Percentiles rank a stretch among this genome's conserved stretches.
Conservation (phyloP, 495 filamentous ascomycete species). For the Penicillium maclennaniae region DNA sequence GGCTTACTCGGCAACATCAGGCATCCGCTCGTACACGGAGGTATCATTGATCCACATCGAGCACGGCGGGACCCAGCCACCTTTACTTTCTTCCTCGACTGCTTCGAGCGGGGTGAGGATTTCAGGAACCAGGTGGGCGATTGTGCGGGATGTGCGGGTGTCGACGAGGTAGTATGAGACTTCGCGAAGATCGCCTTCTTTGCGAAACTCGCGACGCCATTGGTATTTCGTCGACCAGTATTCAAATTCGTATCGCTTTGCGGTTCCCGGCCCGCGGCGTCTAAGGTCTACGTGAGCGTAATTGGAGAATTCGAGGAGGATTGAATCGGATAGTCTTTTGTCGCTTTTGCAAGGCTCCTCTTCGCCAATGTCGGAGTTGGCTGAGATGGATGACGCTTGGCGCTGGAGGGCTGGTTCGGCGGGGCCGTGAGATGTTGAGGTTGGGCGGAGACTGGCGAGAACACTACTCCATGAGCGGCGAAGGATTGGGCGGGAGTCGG, state of each 20-base stretch:
- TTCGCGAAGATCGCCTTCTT: slow-evolving; percentile 54
- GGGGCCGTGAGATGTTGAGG: background rate
- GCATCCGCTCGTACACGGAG: slow-evolving; percentile 57
- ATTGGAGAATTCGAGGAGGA: slow-evolving; percentile 92
- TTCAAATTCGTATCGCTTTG: slow-evolving; percentile 83
- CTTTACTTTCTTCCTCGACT: slow-evolving; percentile 69
- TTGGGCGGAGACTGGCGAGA: slow-evolving; percentile 58
- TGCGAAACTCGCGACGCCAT: slow-evolving; percentile 73
- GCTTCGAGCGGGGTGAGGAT: slow-evolving; percentile 65
- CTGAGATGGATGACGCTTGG: background rate
- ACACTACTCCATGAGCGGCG: slow-evolving; percentile 74
- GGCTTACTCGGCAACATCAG: slow-evolving; percentile 92
- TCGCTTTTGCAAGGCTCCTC: slow-evolving; percentile 9
- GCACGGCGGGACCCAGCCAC: slow-evolving; percentile 89
- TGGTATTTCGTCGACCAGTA: slow-evolving; percentile 86
- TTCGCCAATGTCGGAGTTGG: background rate
- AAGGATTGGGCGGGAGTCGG: slow-evolving; percentile 49
- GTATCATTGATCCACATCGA: slow-evolving; percentile 83
- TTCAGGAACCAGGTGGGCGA: slow-evolving; percentile 87
- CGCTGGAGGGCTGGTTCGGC: background rate
- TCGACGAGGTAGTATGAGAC: slow-evolving; percentile 77
- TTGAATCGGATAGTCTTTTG: slow-evolving; percentile 56
- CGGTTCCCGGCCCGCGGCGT: slow-evolving; percentile 62
- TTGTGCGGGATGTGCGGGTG: slow-evolving; percentile 53
- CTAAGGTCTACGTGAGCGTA: slow-evolving; percentile 89